These are phyloP conservation scores for Solanum appendiculatum DNA, from an alignment of 257 asterid genomes.

Conservation along the genomic window DNA sequence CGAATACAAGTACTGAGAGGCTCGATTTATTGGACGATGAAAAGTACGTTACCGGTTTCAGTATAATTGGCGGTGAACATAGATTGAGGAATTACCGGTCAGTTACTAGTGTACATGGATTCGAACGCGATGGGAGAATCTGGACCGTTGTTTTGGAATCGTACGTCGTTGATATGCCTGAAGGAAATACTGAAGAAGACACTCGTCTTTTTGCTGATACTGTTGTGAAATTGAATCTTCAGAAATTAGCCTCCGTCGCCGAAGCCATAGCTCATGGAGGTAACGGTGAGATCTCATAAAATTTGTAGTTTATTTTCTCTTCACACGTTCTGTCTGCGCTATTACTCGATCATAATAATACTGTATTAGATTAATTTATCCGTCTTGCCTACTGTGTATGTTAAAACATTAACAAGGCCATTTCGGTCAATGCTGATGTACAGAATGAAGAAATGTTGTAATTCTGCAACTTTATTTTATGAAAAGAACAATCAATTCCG, in stretches of 20 bases:
- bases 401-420: not conserved
- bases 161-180: slow-evolving; percentile 82
- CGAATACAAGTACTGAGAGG: slow-evolving; percentile 81
- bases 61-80: slow-evolving; percentile 83
- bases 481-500: not conserved
- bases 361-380: not conserved
- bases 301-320: not conserved
- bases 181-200: slow-evolving; percentile 88
- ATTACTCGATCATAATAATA: too few relatives aligned
- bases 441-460: not conserved
- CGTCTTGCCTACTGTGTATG: not conserved
- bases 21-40: slow-evolving; percentile 71
- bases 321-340: not conserved
- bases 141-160: slow-evolving; percentile 66
- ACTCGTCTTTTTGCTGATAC: slow-evolving; percentile 85
- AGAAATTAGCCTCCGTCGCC: slow-evolving; percentile 60
- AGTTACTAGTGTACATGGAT: slow-evolving; percentile 59
- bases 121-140: slow-evolving; percentile 27
- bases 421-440: not conserved
- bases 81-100: slow-evolving; percentile 63
- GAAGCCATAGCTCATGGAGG: slow-evolving; percentile 13
- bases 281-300: not conserved
- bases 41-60: slow-evolving; percentile 74
- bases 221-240: slow-evolving; percentile 67
- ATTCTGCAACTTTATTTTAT: not conserved